phyloP scores from a whole-genome alignment of 768 basidiomycete species.

The Tremella fuciformis region DNA sequence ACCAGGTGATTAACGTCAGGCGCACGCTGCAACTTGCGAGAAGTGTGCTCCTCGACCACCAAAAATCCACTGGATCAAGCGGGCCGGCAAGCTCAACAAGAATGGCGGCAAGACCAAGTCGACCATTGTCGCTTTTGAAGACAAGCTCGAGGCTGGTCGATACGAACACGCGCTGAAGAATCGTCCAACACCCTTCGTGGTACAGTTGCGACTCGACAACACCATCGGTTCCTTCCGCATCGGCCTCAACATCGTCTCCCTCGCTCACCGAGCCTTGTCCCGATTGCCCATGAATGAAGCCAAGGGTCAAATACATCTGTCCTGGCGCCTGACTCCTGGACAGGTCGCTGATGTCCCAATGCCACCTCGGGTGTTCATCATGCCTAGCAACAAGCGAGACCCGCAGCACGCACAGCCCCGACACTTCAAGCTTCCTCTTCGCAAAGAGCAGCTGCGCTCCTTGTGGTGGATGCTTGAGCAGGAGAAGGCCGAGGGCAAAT shows the following conservation, averaged over 20 bases:
- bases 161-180: slow-evolving; percentile 85
- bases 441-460: slow-evolving; percentile 83
- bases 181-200: slow-evolving; percentile 80
- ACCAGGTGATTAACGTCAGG: slow-evolving; percentile 11
- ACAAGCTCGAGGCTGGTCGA: slow-evolving; percentile 77
- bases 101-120: slow-evolving; percentile 57
- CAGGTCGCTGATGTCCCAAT: slow-evolving; percentile 38
- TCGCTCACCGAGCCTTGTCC: slow-evolving; percentile 79
- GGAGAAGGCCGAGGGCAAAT: slow-evolving; percentile 61
- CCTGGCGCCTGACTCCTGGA: slow-evolving; percentile 66
- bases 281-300: slow-evolving; percentile 65
- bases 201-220: slow-evolving; percentile 63
- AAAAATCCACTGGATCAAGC: slow-evolving; percentile 68
- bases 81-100: slow-evolving; percentile 40
- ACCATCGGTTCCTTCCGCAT: slow-evolving; percentile 71
- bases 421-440: slow-evolving; percentile 68
- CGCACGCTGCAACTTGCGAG: slow-evolving; percentile 58
- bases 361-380: slow-evolving; percentile 63
- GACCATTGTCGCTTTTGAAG: slow-evolving; percentile 67
- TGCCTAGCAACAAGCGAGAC: slow-evolving; percentile 70
- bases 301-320: slow-evolving; percentile 58
- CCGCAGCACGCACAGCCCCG: slow-evolving; percentile 71
- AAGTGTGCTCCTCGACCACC: slow-evolving; percentile 80
- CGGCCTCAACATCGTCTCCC: slow-evolving; percentile 80
- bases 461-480: slow-evolving; percentile 87